Percentiles rank a stretch among this genome's conserved stretches.
These are phyloP conservation scores for Ceratobasidium sp. DNA, from an alignment of 1,284 basidiomycete species.

Conservation along the genomic window DNA sequence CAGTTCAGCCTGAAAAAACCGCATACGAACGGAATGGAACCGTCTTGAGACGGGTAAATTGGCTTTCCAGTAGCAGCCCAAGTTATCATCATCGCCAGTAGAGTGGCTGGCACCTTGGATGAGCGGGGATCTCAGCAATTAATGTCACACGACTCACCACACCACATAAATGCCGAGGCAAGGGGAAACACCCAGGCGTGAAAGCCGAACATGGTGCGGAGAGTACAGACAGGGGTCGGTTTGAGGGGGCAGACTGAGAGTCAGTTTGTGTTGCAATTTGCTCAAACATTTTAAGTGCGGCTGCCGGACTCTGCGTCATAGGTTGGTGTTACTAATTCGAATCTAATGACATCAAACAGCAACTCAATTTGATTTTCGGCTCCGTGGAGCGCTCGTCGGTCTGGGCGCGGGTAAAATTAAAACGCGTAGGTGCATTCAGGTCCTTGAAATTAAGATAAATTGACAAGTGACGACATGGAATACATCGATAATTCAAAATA, in stretches of 20 bases:
- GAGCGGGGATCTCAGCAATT: neutral
- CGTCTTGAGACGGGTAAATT: slow-evolving; percentile 65
- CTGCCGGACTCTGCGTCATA: neutral
- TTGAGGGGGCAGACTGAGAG: neutral
- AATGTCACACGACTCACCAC: slow-evolving; percentile 21
- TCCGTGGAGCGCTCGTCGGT: too few species aligned
- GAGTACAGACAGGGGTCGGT: too few species aligned
- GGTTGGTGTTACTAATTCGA: too few species aligned
- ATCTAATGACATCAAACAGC: slow-evolving; percentile 6
- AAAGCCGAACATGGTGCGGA: slow-evolving; percentile 28
- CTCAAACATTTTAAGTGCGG: neutral
- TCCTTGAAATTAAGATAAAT: too few species aligned
- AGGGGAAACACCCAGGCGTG: slow-evolving; percentile 31
- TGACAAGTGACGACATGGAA: too few species aligned
- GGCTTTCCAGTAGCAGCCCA: slow-evolving; percentile 69
- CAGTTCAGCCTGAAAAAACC: neutral
- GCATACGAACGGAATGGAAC: slow-evolving; percentile 65
- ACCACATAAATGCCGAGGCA: slow-evolving; percentile 35
- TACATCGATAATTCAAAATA: too few species aligned
- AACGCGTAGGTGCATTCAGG: too few species aligned
- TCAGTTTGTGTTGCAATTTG: neutral
- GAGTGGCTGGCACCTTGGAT: slow-evolving; percentile 59
- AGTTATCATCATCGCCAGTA: slow-evolving; percentile 75
- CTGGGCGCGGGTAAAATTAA: too few species aligned
- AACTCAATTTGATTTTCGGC: slow-evolving; percentile 3